Evolutionary conservation across 257 asterid species (phyloP), one percentile per base, ranked within the genome.

Genomic region (Solanum phureja): DNA sequence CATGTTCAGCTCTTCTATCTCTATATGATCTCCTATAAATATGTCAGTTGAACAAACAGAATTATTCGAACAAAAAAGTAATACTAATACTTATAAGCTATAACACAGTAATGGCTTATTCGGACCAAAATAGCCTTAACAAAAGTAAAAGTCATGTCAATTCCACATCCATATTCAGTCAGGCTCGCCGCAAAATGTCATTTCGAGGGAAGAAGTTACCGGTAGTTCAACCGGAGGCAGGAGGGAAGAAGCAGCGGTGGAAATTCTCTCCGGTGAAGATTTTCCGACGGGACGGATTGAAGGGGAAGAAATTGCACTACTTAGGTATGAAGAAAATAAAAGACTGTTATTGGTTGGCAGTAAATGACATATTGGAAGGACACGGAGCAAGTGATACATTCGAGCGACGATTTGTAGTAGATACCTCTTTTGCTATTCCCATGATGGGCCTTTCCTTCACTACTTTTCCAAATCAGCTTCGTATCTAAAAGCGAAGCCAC

Each of bases 361-460:
- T 92, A 62, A 88, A 90, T 84, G 98, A 94, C 3, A 38, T 95
- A 76, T 37, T 88, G 2, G 93, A 90, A 35, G 95, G 94, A 10
- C 64, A 91, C 38, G 84, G 89, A 31, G 68, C 93, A 23, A 79
- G 92, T 23, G 93, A 93, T 73, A 74, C 96, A 3, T 93, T 90
- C 86, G 95, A 93, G 3, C 90, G 94, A 35, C 31, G 52, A 44
- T 44, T 94, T 74, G 77, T 91, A 23, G 46, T 92, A 38, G 97
- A 95, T 68, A 90, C 95, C 31, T 95, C 98, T 6, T 93, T 94
- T 29, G 94, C 97, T 0, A 83, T 95, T 75, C 98, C 99, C 0
- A 95, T 93, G 4, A 89, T 95, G 98, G 95, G 95, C 3, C 89
- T 95, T 3, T 60, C 94, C 4, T 90, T 95, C 64, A 84, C 60